A percentile compares a stretch with the other conserved stretches of the same genome.
Conservation (phyloP, 345 rosid genomes). For the Euphorbia pulcherrima region DNA sequence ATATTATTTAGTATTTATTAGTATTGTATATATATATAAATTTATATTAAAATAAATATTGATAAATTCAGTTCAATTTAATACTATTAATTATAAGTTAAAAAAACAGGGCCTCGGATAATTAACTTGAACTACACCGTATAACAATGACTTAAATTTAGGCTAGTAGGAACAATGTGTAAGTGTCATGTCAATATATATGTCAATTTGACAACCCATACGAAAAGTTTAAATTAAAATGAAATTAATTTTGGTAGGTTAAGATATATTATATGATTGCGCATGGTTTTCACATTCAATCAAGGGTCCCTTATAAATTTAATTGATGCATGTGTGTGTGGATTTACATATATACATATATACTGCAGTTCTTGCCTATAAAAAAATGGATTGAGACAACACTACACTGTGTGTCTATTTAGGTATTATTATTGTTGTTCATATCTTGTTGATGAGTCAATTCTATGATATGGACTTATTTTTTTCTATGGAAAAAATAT, state of each 20-base stretch:
- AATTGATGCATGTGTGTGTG: neutral
- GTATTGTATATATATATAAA: too few species aligned
- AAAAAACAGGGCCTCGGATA: too few species aligned
- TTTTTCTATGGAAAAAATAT: neutral
- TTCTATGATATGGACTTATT: neutral
- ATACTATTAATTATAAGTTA: too few species aligned
- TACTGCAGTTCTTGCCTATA: neutral
- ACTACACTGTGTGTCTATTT: neutral
- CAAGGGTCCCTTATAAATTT: neutral
- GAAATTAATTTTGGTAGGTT: too few species aligned
- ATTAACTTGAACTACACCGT: too few species aligned
- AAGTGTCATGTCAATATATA: too few species aligned
- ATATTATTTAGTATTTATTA: too few species aligned
- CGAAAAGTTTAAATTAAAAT: too few species aligned
- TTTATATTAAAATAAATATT: too few species aligned
- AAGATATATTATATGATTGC: constrained; percentile 3
- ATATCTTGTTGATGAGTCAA: neutral
- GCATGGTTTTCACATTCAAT: constrained; percentile 13
- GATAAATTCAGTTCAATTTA: too few species aligned
- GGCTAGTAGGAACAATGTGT: too few species aligned
- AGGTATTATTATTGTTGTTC: neutral
- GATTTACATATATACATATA: neutral
- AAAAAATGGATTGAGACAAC: neutral
- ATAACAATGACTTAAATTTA: too few species aligned
- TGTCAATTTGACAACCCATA: constrained; percentile 5